Conservation (phyloP, 768 basidiomycete genomes). For the Auricularia sp. region DNA sequence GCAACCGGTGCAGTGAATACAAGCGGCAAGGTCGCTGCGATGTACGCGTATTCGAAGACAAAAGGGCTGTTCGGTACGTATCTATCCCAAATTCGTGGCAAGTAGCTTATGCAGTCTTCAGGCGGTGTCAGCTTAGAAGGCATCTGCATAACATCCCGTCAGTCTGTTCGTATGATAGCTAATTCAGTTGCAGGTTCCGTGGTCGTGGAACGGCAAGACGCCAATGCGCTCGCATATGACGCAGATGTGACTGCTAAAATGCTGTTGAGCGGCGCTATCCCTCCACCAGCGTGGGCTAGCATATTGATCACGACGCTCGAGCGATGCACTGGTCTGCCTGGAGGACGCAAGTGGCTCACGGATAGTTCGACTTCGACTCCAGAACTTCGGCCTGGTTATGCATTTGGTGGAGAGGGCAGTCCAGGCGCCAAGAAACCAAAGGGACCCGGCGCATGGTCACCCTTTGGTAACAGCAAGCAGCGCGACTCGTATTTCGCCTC, state of each 20-base stretch:
- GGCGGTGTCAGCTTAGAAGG: slow-evolving; percentile 5
- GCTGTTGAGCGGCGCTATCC: slow-evolving; percentile 68
- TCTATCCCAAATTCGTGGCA: neutral
- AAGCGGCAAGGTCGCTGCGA: slow-evolving; percentile 82
- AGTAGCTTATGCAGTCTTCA: neutral
- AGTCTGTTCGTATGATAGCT: neutral
- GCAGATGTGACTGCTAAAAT: slow-evolving; percentile 65
- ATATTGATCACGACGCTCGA: slow-evolving; percentile 66
- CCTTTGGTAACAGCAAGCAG: slow-evolving; percentile 40
- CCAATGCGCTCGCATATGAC: slow-evolving; percentile 73
- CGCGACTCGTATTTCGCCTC: slow-evolving; percentile 48
- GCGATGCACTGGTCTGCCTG: slow-evolving; percentile 59
- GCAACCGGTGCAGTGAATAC: slow-evolving; percentile 75
- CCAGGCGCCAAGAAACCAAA: slow-evolving; percentile 34
- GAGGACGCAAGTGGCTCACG: slow-evolving; percentile 55
- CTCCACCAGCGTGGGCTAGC: slow-evolving; percentile 72
- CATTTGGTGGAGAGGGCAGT: slow-evolving; percentile 47
- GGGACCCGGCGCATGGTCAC: slow-evolving; percentile 26
- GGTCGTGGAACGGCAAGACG: slow-evolving; percentile 90
- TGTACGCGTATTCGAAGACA: slow-evolving; percentile 92
- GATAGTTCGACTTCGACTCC: slow-evolving; percentile 33
- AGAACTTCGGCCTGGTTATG: slow-evolving; percentile 33
- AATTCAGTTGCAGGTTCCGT: slow-evolving; percentile 74
- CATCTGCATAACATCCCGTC: too few species aligned
- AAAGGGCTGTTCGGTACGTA: slow-evolving; percentile 72